Base-by-base conservation (phyloP, 2,329 filamentous ascomycete species). In the Microcyclospora pomicola region DNA sequence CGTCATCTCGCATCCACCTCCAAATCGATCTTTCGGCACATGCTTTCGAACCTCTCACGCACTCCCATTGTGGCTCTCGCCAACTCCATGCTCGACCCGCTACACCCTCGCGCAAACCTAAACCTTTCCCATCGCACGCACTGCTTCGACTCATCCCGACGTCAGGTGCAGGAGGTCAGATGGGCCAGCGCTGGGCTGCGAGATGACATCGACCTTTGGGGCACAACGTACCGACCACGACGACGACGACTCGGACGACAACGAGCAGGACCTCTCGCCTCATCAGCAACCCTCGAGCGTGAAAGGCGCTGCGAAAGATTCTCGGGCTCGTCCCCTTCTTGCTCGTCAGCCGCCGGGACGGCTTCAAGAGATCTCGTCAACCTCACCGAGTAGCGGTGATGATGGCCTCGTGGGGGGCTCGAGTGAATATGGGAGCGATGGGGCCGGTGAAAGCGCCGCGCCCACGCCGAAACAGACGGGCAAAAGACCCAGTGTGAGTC, bases 291-390 rank as follows among this genome's bases (percentile, higher is more conserved):
- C 10, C 28, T 15, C 14, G 16, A 24, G 7, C 5, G 19, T 4
- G 19, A 24, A 24, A 24, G 5, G 7, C 19, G 19, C 5, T 7
- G 7, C 19, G 19, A 24, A 24, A 24, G 19, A 24, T 24, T 24
- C 19, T 4, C 19, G 19, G 5, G 4, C 19, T 24, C 39, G 36
- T 9, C 39, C 35, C 12, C 16, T 31, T 16, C 39, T 38, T 11
- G 16, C 15, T 9, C 13, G 42, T 10, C 40, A 40, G 11, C 40
- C 41, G 9, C 42, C 42, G 5, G 38, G n/a, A 6, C 33, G 44
- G 7, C 38, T 47, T 19, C 38, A 42, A 2, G 42, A 47, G 24
- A 15, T 44, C 16, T 13, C 35, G 29, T 37, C 27, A 15, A 10
- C 19, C 3, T 35, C 31, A 3, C 28, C 34, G 12, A 30, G 35